Base-by-base conservation (phyloP, 2,329 filamentous ascomycete genomes). In the Beauveria brongniartii region DNA sequence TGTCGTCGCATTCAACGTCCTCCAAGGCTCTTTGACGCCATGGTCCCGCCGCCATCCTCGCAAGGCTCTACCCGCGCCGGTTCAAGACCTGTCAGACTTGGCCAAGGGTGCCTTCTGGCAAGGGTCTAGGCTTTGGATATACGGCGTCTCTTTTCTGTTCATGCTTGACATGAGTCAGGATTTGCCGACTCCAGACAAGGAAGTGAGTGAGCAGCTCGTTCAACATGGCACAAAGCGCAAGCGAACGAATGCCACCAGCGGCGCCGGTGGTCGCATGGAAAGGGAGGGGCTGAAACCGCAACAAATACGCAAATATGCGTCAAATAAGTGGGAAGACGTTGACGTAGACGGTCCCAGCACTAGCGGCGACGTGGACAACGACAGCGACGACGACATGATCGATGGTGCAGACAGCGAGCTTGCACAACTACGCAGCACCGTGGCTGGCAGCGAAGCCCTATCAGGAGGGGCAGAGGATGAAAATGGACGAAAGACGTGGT, bases 61-160 rank as follows among this genome's bases (percentile, higher is more conserved):
- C n/a, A 82, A 83, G 18, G 83, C 82, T 61, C 84, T 97, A 22
- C 94, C 92, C 0, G 78, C 80, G 3, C 83, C 89, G 53, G 93
- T 95, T 71, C 84, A 82, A 61, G 83, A 86, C 65, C 82, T 92
- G 26, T 84, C 88, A 63, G 92, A 96, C 71, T 81, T 90, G 47
- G 89, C 89, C 59, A 93, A 93, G 78, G 92, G 92, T 3, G 86
- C 87, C 28, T 73, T 96, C 44, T 97, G 93, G 92, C 89, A 95
- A 69, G 79, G 88, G 1, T 78, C 79, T 30, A 83, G 93, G 16
- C 75, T 93, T 8, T 97, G 93, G 91, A 76, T 97, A 22, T 97
- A 96, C 69, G 92, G 93, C 7, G 83, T 85, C 46, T 87, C 84
- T 1, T 97, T 92, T 82, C 74, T 99, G 26, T 92, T 90, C 76